A percentile compares a stretch with the other conserved stretches of the same genome.
These are phyloP conservation scores for Linum trigynum DNA, from an alignment of 345 rosid species.

Conservation along the genomic window DNA sequence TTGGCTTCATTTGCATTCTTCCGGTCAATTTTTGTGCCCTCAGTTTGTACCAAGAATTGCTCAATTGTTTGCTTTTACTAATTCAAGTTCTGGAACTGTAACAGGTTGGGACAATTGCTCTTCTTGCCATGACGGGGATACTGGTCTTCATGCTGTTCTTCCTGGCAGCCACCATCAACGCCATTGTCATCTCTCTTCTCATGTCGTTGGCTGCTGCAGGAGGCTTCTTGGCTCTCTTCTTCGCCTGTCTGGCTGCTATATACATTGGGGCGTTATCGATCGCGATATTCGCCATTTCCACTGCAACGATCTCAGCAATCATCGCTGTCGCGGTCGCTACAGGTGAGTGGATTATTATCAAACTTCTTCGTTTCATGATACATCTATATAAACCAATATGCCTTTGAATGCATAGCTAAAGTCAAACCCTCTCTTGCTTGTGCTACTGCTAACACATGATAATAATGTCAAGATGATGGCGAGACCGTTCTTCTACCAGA, in stretches of 20 bases:
- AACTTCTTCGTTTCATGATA: neutral
- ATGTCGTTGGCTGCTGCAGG: constrained; percentile 81
- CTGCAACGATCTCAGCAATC: constrained; percentile 52
- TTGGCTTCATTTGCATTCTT: neutral
- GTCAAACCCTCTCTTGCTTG: neutral
- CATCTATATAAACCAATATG: neutral
- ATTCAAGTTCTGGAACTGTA: constrained; percentile 4
- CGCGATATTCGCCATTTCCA: constrained; percentile 61
- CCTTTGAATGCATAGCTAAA: neutral
- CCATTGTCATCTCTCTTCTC: constrained; percentile 60
- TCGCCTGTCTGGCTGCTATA: constrained; percentile 49
- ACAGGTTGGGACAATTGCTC: constrained; percentile 71
- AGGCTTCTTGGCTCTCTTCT: constrained; percentile 76
- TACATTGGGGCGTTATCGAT: constrained; percentile 71
- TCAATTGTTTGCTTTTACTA: neutral
- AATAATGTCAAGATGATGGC: too few species aligned
- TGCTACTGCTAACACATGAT: constrained; percentile 5
- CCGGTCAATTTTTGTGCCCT: neutral
- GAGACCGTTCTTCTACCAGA: too few species aligned
- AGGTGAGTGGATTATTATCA: constrained; percentile 27
- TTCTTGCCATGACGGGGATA: constrained; percentile 62
- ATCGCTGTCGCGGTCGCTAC: constrained; percentile 47
- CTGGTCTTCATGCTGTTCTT: constrained; percentile 68
- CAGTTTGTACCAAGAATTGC: neutral
- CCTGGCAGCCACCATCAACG: constrained; percentile 65